A percentile compares a stretch with the other conserved stretches of the same genome.
These are phyloP conservation scores for Fusarium sp. DNA, from an alignment of 2,329 filamentous ascomycete genomes.

Conservation along the genomic window DNA sequence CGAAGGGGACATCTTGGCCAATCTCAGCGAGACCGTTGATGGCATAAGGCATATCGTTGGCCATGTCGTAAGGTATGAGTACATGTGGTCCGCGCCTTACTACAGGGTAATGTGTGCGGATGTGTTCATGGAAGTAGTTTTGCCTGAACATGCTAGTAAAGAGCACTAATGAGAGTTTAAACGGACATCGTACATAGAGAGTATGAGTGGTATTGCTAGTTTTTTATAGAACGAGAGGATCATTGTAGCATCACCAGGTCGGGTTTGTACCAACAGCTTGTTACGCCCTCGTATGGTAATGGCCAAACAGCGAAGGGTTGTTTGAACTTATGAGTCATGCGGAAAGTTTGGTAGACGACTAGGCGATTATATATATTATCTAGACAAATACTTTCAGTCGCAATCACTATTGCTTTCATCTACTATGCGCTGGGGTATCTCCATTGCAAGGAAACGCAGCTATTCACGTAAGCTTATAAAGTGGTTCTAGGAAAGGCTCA, in stretches of 20 bases:
- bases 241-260: background rate
- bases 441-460: background rate
- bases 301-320: slow-evolving; percentile 4
- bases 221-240: slow-evolving; percentile 17
- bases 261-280: slow-evolving; percentile 18
- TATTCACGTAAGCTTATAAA: background rate
- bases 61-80: background rate
- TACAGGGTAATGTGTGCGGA: background rate
- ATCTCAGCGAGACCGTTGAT: slow-evolving; percentile 17
- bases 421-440: no score
- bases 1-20: background rate
- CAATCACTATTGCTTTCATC: no score
- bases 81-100: background rate
- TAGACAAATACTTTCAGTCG: background rate
- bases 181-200: no score
- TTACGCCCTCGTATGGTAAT: background rate
- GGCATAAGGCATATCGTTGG: background rate
- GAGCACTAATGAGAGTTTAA: background rate
- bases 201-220: background rate
- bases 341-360: background rate
- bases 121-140: background rate
- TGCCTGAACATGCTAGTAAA: slow-evolving; percentile 6
- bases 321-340: background rate
- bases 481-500: background rate
- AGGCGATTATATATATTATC: background rate